Conservation (phyloP, 2,329 filamentous ascomycete species). For the Xylariaceae sp. region DNA sequence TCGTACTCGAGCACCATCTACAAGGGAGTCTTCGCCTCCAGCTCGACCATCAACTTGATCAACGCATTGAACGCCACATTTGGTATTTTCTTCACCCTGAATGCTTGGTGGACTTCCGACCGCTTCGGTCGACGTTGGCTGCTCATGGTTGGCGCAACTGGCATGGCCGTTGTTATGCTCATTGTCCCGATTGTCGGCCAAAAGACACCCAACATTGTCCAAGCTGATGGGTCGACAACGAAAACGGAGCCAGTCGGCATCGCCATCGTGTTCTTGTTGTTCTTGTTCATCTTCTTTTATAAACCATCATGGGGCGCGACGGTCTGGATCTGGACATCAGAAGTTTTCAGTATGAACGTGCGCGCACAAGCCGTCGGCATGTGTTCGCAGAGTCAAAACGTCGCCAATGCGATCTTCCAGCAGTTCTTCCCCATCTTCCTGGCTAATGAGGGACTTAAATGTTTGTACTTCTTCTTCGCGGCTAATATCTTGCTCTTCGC, state of each 20-base stretch:
- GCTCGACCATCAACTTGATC: conserved; percentile 63
- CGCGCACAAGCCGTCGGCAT: conserved; percentile 67
- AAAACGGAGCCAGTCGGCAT: conserved; percentile 61
- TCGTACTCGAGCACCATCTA: conserved; percentile 71
- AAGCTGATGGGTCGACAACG: conserved; percentile 31
- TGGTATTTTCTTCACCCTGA: conserved; percentile 68
- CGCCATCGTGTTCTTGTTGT: conserved; percentile 64
- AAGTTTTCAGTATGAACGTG: conserved; percentile 70
- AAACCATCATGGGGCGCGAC: conserved; percentile 45
- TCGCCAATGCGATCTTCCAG: conserved; percentile 64
- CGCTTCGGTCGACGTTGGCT: conserved; percentile 67
- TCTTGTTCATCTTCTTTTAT: conserved; percentile 64
- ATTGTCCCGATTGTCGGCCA: conserved; percentile 48
- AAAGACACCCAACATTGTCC: conserved; percentile 51
- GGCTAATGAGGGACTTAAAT: conserved; percentile 46
- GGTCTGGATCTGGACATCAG: conserved; percentile 67
- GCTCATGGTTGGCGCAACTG: conserved; percentile 63
- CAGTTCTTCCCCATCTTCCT: conserved; percentile 69
- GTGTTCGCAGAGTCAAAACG: conserved; percentile 57
- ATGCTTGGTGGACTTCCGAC: conserved; percentile 70
- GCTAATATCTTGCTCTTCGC: conserved; percentile 45
- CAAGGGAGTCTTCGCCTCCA: conserved; percentile 61
- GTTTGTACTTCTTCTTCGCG: conserved; percentile 39
- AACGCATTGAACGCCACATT: conserved; percentile 72
- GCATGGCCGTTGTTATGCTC: conserved; percentile 69